A percentile compares a stretch with the other conserved stretches of the same genome.
These are phyloP conservation scores for Trifolium subterraneum DNA, from an alignment of 306 rosid species.

Conservation along the genomic window DNA sequence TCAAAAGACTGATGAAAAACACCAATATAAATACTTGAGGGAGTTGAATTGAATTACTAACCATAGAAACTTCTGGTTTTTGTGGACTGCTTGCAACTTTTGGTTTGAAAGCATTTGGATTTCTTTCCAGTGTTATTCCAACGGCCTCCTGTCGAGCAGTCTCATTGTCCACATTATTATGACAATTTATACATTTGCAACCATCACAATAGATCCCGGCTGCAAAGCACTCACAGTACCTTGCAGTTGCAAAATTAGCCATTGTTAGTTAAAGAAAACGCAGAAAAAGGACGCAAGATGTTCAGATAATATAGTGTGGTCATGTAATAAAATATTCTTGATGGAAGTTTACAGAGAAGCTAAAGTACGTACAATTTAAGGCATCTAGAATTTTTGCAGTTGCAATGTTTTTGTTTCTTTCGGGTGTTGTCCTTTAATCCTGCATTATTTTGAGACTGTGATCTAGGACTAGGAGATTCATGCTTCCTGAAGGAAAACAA, in stretches of 20 bases:
- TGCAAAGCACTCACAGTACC: conserved; percentile 91
- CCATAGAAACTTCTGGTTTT: conserved; percentile 56
- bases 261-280: conserved; percentile 19
- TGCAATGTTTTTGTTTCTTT: conserved; percentile 87
- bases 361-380: conserved; percentile 81
- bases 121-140: conserved; percentile 69
- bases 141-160: conserved; percentile 70
- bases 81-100: conserved; percentile 78
- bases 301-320: background rate
- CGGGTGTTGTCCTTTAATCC: conserved; percentile 77
- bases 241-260: conserved; percentile 44
- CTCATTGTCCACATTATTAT: conserved; percentile 74
- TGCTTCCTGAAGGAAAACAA: conserved; percentile 63
- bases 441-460: conserved; percentile 50
- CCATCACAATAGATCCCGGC: conserved; percentile 81
- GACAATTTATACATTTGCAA: conserved; percentile 76
- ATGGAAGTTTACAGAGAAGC: conserved; percentile 16
- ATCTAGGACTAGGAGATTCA: conserved; percentile 74
- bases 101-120: conserved; percentile 84
- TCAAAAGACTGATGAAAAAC: conserved; percentile 29
- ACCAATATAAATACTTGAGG: conserved; percentile 17
- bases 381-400: conserved; percentile 90
- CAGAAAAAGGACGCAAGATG: conserved; percentile 31
- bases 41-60: conserved; percentile 46
- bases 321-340: conserved; percentile 21